A percentile compares a stretch with the other conserved stretches of the same genome.
Evolutionary conservation across 164 flowering plant genomes (phyloP).

Genomic region (Stephania japonica): DNA sequence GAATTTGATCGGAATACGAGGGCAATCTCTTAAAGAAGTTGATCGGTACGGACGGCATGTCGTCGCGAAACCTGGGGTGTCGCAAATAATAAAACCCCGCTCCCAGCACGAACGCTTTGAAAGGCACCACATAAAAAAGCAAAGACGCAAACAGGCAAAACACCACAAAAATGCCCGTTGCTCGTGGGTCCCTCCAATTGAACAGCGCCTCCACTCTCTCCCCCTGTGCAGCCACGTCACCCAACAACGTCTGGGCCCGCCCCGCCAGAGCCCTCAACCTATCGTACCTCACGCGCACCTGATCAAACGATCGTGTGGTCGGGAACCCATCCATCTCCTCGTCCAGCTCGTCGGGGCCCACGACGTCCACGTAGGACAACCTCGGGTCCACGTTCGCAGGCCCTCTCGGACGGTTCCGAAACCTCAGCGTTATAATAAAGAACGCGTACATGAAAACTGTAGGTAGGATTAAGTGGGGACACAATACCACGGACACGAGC

Average conservation of each 20-base stretch:
- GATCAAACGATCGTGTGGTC: conserved; percentile 43
- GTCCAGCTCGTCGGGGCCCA: conserved; percentile 72
- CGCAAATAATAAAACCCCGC: conserved; percentile 71
- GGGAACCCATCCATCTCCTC: conserved; percentile 93
- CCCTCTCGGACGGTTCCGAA: conserved; percentile 38
- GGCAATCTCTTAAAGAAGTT: conserved; percentile 93
- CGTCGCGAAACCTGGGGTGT: conserved; percentile 85
- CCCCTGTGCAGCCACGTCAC: conserved; percentile 88
- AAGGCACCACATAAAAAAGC: conserved; percentile 65
- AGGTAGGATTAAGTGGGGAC: conserved; percentile 70
- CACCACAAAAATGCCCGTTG: conserved; percentile 74
- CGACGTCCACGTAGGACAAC: conserved; percentile 60
- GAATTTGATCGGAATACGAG: conserved; percentile 64
- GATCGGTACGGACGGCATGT: conserved; percentile 70
- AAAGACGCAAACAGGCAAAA: conserved; percentile 61
- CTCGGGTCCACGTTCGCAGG: conserved; percentile 53
- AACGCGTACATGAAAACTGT: conserved; percentile 74
- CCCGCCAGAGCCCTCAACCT: conserved; percentile 76
- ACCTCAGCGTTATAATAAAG: conserved; percentile 45
- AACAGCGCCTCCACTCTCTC: conserved; percentile 82
- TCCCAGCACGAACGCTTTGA: conserved; percentile 46
- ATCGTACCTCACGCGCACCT: conserved; percentile 68
- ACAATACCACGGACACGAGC: conserved; percentile 47
- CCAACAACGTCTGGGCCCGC: conserved; percentile 70
- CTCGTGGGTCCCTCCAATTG: conserved; percentile 92